These are phyloP conservation scores for Trichophyton equinum DNA, from an alignment of 2,329 filamentous ascomycete genomes.

Conservation along the genomic window DNA sequence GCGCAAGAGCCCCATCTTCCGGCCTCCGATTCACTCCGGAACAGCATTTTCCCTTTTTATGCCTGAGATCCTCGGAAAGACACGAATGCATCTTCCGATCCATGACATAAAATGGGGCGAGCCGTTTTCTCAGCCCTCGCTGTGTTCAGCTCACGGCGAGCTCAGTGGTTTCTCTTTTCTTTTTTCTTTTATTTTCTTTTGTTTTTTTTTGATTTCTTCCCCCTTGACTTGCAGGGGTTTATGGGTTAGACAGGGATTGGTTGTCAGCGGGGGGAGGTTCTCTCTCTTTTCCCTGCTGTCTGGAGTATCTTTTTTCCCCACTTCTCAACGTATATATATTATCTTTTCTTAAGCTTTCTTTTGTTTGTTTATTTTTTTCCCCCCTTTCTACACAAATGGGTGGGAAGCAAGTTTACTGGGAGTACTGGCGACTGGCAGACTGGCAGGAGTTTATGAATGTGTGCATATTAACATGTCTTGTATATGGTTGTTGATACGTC, in stretches of 20 bases:
- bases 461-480: not conserved
- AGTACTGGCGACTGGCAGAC: not conserved
- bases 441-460: not conserved
- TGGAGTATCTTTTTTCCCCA: not conserved
- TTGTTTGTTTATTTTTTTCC: not conserved
- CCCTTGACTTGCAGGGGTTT: not conserved
- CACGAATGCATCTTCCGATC: not conserved
- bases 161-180: not conserved
- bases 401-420: not conserved
- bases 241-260: not conserved
- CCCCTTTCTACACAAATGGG: not conserved
- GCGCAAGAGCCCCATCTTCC: not conserved
- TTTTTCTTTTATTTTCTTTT: not conserved
- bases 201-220: not conserved
- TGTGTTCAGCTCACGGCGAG: not conserved
- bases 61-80: not conserved
- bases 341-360: not conserved
- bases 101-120: not conserved
- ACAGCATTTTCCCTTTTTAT: not conserved
- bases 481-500: not conserved
- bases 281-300: not conserved
- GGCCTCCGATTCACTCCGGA: not conserved
- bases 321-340: not conserved
- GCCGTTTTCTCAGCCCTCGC: not conserved
- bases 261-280: not conserved